Evolutionary conservation across 352 stramenopile species (phyloP).

Genomic region (Globisporangium spiculum): DNA sequence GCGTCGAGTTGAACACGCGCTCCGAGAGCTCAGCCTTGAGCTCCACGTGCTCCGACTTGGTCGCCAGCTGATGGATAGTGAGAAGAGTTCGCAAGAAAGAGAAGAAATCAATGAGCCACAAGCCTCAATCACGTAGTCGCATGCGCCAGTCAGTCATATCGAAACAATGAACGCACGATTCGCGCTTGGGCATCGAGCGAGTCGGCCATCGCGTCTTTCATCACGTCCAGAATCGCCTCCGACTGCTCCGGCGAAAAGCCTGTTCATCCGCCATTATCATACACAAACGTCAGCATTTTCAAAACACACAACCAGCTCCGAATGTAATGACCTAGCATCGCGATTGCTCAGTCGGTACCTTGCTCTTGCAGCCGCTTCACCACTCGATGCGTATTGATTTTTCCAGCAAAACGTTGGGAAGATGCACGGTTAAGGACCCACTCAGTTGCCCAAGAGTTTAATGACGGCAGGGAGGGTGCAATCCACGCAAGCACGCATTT

Average conservation of each 20-base stretch:
- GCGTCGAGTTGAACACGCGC: conserved; percentile 86
- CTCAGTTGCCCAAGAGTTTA: neutral
- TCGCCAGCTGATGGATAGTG: conserved; percentile 48
- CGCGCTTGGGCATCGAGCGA: conserved; percentile 68
- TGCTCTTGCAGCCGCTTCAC: conserved; percentile 70
- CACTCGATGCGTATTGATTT: conserved; percentile 54
- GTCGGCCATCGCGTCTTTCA: conserved; percentile 80
- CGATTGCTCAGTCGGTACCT: conserved; percentile 30
- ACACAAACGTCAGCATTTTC: neutral
- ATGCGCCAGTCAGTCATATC: neutral
- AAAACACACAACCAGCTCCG: neutral
- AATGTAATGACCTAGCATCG: neutral
- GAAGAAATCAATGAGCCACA: too few relatives aligned
- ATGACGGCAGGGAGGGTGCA: too few relatives aligned
- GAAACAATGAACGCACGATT: conserved; percentile 38
- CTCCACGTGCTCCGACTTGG: conserved; percentile 85
- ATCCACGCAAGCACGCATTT: neutral
- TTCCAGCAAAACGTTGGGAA: neutral
- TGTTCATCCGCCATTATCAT: conserved; percentile 21
- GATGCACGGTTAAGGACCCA: conserved; percentile 22
- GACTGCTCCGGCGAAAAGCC: conserved; percentile 66
- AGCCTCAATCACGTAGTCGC: neutral
- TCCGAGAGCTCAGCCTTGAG: conserved; percentile 84
- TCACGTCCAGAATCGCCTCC: conserved; percentile 78
- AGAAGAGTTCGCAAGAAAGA: neutral